A percentile compares a stretch with the other conserved stretches of the same genome.
phyloP scores from a whole-genome alignment of 1,139 yeast species.

The Lodderomyces orthopsilosis region DNA sequence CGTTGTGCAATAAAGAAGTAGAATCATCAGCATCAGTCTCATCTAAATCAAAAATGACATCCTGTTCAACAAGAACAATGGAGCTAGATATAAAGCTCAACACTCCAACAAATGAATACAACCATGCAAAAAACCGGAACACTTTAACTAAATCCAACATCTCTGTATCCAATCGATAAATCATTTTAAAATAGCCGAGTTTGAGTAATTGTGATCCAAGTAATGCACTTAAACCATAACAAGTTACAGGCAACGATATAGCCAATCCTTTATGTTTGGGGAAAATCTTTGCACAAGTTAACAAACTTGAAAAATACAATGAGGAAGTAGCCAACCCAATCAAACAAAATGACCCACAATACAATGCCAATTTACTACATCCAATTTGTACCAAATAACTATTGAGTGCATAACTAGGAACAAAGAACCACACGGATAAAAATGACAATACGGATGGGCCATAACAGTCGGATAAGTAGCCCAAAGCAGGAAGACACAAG shows the following conservation, averaged over 20 bases:
- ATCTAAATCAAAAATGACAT: conserved; percentile 38
- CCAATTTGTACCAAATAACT: conserved; percentile 14
- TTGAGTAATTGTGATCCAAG: conserved; percentile 58
- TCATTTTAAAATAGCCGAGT: conserved; percentile 38
- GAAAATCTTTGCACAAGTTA: conserved; percentile 81
- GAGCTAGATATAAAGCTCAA: conserved; percentile 63
- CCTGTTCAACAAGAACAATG: conserved; percentile 61
- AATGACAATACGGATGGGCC: conserved; percentile 77
- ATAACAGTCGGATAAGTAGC: conserved; percentile 78
- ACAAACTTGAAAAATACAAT: conserved; percentile 69
- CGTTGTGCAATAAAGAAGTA: conserved; percentile 2
- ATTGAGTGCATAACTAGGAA: conserved; percentile 68
- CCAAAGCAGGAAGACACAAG: conserved; percentile 76
- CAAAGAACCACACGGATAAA: conserved; percentile 59
- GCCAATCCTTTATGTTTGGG: conserved; percentile 76
- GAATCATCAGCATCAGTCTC: conserved; percentile 11
- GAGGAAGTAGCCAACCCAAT: conserved; percentile 84
- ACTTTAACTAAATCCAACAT: conserved; percentile 26
- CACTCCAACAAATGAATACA: conserved; percentile 56
- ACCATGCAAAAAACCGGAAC: conserved; percentile 54
- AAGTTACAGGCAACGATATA: conserved; percentile 83
- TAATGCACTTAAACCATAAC: conserved; percentile 78
- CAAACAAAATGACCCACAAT: conserved; percentile 38
- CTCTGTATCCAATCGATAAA: conserved; percentile 25
- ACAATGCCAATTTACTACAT: conserved; percentile 17